Conservation (phyloP, 1,284 basidiomycete species). For the Malassezia nana region DNA sequence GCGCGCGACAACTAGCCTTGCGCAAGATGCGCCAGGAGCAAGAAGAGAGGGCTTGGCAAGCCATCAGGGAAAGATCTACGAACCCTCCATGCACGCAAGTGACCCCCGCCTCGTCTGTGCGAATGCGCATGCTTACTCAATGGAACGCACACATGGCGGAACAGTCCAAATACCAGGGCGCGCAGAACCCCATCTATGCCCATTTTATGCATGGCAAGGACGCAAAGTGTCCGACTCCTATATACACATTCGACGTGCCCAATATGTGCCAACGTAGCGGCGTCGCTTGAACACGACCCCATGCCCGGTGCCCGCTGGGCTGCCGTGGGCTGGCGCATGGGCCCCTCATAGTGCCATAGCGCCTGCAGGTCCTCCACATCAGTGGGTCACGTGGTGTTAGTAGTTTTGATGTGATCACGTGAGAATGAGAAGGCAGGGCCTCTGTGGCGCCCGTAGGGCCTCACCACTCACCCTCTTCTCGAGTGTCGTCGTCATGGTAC, state of each 20-base stretch:
- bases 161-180: not conserved
- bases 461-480: conserved; percentile 2
- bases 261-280: conserved; percentile 2
- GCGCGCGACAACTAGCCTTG: conserved; percentile 7
- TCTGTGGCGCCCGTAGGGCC: conserved; percentile 1
- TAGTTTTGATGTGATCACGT: conserved; percentile 10
- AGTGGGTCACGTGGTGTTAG: not conserved
- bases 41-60: not conserved
- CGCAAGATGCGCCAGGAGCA: not conserved
- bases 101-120: not conserved
- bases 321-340: not conserved
- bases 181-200: not conserved
- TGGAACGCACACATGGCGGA: not conserved
- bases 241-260: not conserved
- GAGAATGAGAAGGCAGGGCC: not conserved
- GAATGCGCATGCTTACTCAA: not conserved
- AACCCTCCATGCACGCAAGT: not conserved
- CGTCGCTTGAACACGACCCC: not conserved
- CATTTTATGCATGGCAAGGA: not conserved
- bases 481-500: conserved; percentile 18
- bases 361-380: not conserved
- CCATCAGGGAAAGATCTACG: not conserved
- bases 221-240: not conserved
- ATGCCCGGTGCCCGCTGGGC: not conserved
- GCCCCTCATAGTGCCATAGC: not conserved